Base-by-base conservation (phyloP, 495 filamentous ascomycete genomes). In the Friedmanniomyces simplex region DNA sequence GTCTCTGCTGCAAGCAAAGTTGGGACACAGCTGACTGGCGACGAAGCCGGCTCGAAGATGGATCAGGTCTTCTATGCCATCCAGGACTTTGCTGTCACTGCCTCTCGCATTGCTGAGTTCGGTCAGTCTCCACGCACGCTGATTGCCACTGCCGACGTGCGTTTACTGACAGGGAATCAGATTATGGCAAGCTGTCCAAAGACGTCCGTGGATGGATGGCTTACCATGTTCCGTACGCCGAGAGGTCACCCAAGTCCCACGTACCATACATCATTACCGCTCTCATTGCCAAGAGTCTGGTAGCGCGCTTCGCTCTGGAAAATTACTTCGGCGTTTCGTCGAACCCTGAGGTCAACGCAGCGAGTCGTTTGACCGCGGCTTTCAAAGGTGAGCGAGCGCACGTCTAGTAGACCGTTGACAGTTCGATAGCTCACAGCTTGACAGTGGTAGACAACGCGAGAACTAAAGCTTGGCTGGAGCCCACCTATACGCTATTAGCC, bases 61-160 rank as follows among this genome's bases (percentile, higher is more conserved):
- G 43, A 56, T 20, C 39, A 47, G 41, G n/a, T 56, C 14, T 56
- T 47, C 26, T 47, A 56, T 30, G 14, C 37, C 26, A 56, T 48
- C 11, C 53, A 56, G 34, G 41, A 56, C 13, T 56, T 56, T 28
- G 53, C 28, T 11, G 41, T 56, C 41, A 48, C 21, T 4, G 32
- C 34, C 12, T 56, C 32, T 22, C 39, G 24, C 16, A 28, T 18
- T 14, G n/a, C 37, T 14, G 28, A 56, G 28, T 36, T 56, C 22
- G 53, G 53, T 56, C 7, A 43, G 51, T 53, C 8, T 16, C 16
- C 8, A 37, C 16, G 8, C 16, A 8, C 34, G 20, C 13, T 8
- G 34, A 37, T 37, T 16, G n/a, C n/a, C n/a, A n/a, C n/a, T n/a
- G n/a, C 34, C 34, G 34, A 37, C 34, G 34, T 8, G 16, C 8